Conservation (phyloP, 805 yeast genomes). For the Cyberlindnera japonica region DNA sequence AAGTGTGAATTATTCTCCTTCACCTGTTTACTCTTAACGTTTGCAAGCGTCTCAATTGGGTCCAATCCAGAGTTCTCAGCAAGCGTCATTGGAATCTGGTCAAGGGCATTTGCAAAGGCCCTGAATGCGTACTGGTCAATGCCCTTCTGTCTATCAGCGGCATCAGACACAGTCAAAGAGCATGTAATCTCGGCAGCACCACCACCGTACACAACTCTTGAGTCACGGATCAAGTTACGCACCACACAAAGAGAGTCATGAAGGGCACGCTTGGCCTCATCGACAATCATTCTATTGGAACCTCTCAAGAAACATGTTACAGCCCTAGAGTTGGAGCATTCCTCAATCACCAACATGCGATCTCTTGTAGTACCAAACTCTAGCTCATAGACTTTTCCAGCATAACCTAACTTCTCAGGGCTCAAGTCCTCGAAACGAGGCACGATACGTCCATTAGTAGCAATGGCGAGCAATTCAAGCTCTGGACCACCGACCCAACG, state of each 20-base stretch:
- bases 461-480: constrained; percentile 91
- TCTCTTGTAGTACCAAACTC: constrained; percentile 97
- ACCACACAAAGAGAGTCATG: constrained; percentile 98
- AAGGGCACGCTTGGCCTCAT: constrained; percentile 92
- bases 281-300: constrained; percentile 95
- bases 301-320: constrained; percentile 95
- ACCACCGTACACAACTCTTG: constrained; percentile 97
- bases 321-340: constrained; percentile 79
- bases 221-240: constrained; percentile 88
- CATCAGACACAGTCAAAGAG: constrained; percentile 85
- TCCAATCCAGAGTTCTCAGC: constrained; percentile 97
- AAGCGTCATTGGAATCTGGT: constrained; percentile 86
- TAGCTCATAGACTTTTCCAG: constrained; percentile 80
- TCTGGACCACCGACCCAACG: constrained; percentile 99
- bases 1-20: constrained; percentile 63
- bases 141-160: constrained; percentile 90
- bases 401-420: constrained; percentile 77
- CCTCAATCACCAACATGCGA: constrained; percentile 92
- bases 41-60: constrained; percentile 86
- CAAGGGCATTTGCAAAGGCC: constrained; percentile 88
- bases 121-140: constrained; percentile 98
- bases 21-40: constrained; percentile 80
- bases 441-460: constrained; percentile 95
- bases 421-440: constrained; percentile 94
- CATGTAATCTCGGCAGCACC: constrained; percentile 97